Evolutionary conservation across 169 alveolate species (phyloP).

Genomic region (Besnoitia besnoiti): DNA sequence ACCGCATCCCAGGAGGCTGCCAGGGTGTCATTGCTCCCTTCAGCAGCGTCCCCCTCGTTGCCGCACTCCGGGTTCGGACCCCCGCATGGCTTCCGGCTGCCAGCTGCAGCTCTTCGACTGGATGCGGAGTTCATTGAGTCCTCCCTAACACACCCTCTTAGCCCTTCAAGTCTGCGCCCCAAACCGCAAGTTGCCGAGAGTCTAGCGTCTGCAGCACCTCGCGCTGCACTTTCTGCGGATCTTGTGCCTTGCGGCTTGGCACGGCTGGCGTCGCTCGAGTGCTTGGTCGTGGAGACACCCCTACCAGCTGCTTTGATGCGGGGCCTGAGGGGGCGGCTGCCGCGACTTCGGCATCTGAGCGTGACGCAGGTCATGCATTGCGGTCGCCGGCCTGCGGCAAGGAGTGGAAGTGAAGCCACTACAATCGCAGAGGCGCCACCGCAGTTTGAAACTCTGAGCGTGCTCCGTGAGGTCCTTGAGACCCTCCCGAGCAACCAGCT

Average conservation of each 20-base stretch:
- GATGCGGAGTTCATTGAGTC: too few relatives aligned
- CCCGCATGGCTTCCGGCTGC: too few relatives aligned
- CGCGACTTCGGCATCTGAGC: background rate
- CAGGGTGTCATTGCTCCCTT: too few relatives aligned
- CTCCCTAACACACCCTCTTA: too few relatives aligned
- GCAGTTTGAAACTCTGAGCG: background rate
- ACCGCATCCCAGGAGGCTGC: too few relatives aligned
- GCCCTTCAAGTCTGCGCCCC: too few relatives aligned
- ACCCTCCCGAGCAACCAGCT: background rate
- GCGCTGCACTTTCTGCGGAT: too few relatives aligned
- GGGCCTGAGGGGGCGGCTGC: background rate
- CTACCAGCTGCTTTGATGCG: background rate
- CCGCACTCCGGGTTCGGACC: too few relatives aligned
- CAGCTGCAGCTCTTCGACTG: too few relatives aligned
- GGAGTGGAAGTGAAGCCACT: background rate
- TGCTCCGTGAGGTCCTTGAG: background rate
- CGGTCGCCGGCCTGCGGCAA: background rate
- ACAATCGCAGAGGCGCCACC: background rate
- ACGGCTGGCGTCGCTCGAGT: background rate
- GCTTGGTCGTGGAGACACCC: background rate
- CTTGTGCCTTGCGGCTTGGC: background rate
- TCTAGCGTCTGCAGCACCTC: too few relatives aligned
- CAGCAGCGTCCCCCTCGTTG: too few relatives aligned
- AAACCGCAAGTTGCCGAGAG: too few relatives aligned
- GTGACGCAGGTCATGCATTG: background rate